Evolutionary conservation across 106 monocot genomes (phyloP).

Genomic region (Cymbidium sinense): DNA sequence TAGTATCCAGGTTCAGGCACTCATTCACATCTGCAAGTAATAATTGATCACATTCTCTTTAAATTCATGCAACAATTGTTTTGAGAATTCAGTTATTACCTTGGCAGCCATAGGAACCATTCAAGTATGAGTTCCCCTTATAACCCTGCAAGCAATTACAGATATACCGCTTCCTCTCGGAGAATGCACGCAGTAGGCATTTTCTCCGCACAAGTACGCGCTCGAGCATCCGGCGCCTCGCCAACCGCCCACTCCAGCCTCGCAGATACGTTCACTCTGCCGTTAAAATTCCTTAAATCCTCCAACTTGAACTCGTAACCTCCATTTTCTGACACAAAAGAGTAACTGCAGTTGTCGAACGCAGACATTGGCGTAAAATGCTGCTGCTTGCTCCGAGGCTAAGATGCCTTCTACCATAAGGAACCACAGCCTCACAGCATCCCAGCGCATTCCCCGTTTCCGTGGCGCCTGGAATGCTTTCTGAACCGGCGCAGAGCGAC

Average conservation of each 20-base stretch:
- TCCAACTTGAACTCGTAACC: slow-evolving; percentile 3
- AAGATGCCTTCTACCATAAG: slow-evolving; percentile 10
- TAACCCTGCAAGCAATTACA: slow-evolving; percentile 25
- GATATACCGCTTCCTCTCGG: slow-evolving; percentile 18
- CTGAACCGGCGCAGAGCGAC: slow-evolving; percentile 11
- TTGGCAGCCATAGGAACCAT: slow-evolving; percentile 23
- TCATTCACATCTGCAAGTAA: slow-evolving; percentile 24
- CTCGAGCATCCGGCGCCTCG: background rate
- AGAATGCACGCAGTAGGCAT: slow-evolving; percentile 2
- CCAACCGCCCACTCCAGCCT: slow-evolving; percentile 23
- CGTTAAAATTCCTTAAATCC: slow-evolving; percentile 11
- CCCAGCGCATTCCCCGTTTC: background rate
- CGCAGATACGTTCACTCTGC: slow-evolving; percentile 9
- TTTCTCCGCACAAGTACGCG: slow-evolving; percentile 10
- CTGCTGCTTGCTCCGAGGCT: slow-evolving; percentile 13
- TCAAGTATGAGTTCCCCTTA: slow-evolving; percentile 22
- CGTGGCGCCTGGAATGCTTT: background rate
- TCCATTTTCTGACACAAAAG: slow-evolving; percentile 20
- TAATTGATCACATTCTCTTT: too few relatives aligned
- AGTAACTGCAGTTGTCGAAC: slow-evolving; percentile 23
- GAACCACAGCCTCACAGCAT: slow-evolving; percentile 20
- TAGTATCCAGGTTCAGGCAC: slow-evolving; percentile 11
- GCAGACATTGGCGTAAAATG: slow-evolving; percentile 15
- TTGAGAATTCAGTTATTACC: background rate
- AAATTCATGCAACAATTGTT: background rate